Evolutionary conservation across 805 yeast species (phyloP).

Genomic region (Pichia manshurica): DNA sequence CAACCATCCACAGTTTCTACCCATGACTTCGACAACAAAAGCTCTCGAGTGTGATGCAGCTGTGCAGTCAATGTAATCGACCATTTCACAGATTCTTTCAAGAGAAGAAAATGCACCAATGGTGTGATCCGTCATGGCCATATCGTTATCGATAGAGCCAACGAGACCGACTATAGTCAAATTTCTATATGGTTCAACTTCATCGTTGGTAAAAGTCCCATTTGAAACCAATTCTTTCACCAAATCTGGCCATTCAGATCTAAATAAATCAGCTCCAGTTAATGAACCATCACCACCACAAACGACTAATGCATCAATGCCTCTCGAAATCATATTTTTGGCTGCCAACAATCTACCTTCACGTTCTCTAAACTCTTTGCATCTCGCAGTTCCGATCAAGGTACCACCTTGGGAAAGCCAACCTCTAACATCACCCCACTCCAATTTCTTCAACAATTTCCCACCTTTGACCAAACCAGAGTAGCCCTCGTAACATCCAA

Average conservation of each 20-base stretch:
- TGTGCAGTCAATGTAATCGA: conserved; percentile 95
- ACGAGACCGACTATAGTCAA: conserved; percentile 90
- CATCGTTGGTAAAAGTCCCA: conserved; percentile 51
- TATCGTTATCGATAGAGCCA: conserved; percentile 96
- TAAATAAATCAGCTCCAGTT: conserved; percentile 94
- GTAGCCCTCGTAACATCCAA: conserved; percentile 90
- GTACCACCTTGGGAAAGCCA: conserved; percentile 94
- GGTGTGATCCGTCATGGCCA: conserved; percentile 95
- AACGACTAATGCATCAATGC: conserved; percentile 91
- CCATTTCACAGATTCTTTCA: conserved; percentile 87
- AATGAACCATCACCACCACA: conserved; percentile 99
- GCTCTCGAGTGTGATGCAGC: conserved; percentile 97
- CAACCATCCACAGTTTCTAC: conserved; percentile 98
- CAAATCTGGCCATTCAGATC: conserved; percentile 91
- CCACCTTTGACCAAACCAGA: conserved; percentile 91
- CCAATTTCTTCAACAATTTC: conserved; percentile 62
- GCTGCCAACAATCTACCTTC: conserved; percentile 81
- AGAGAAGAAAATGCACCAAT: conserved; percentile 94
- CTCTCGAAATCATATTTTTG: conserved; percentile 73
- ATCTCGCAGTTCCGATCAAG: conserved; percentile 92
- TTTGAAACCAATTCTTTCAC: conserved; percentile 61
- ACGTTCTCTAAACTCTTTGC: conserved; percentile 77
- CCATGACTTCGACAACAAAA: conserved; percentile 97
- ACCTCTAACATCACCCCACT: conserved; percentile 94
- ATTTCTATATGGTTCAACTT: conserved; percentile 56